Base-by-base conservation (phyloP, 495 filamentous ascomycete species). In the Echria macrotheca region DNA sequence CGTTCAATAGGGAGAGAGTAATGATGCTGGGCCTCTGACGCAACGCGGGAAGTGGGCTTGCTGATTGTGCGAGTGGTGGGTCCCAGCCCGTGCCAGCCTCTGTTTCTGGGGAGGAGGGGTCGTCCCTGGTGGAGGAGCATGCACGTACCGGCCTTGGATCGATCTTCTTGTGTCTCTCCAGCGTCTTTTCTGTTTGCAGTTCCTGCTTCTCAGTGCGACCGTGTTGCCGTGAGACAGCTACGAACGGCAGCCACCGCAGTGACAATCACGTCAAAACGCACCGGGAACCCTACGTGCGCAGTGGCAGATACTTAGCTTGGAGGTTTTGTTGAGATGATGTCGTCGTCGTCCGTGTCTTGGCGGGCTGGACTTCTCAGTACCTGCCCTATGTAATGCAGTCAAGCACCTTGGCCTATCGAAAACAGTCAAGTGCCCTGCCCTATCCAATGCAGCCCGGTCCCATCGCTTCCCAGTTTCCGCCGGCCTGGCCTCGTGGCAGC, bases 1-100 rank as follows among this genome's bases (percentile, higher is more conserved):
- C n/a, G n/a, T 19, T 6, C 10, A 41, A 21, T 22, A 7, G 38
- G 8, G 21, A 23, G 42, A 31, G 26, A 41, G 32, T 21, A 47
- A 53, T 55, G 33, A 42, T 53, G 52, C 37, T 19, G 18, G 32
- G 31, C 48, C 50, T 48, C 53, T 60, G 53, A 56, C 53, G 57
- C 57, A 58, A 59, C 55, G 19, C 38, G 38, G 38, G 38, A 41
- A 41, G 24, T 23, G 38, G 17, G 35, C n/a, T 31, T 7, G 35
- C 35, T n/a, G 15, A 15, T 38, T n/a, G 35, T 38, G 35, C 14
- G 35, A 8, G 35, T 31, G 28, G 28, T 31, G 28, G 28, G 28
- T 31, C 28, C 7, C 12, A 6, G 7, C 28, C n/a, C n/a, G n/a
- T n/a, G n/a, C n/a, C n/a, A n/a, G 6, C 28, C 12, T 12, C 28